These are phyloP conservation scores for Alternaria gaisen DNA, from an alignment of 2,329 filamentous ascomycete genomes.

Conservation along the genomic window DNA sequence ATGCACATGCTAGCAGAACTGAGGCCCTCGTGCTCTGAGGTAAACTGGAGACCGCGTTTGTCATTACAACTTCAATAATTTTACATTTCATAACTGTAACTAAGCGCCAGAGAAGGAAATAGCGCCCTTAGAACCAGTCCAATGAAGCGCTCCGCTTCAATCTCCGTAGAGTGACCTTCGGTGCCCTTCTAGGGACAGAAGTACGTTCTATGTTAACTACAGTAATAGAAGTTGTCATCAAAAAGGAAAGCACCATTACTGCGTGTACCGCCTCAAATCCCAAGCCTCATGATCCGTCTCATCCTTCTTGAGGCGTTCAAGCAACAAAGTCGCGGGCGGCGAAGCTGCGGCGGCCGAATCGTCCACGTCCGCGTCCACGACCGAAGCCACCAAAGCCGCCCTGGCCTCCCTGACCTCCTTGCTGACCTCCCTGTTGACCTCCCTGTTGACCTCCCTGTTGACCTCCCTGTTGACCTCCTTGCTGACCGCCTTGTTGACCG, in stretches of 20 bases:
- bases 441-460: conserved; percentile 13
- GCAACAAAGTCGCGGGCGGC: conserved; percentile 45
- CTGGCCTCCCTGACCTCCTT: conserved; percentile 19
- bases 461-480: conserved; percentile 4
- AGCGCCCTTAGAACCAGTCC: conserved; percentile 44
- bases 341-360: conserved; percentile 36
- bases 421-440: conserved; percentile 8
- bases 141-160: conserved; percentile 47
- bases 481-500: conserved; percentile 9
- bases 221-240: conserved; percentile 26
- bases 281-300: conserved; percentile 1
- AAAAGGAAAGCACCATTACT: conserved; percentile 41
- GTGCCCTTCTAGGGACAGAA: conserved; percentile 36
- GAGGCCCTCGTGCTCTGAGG: neutral
- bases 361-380: conserved; percentile 22
- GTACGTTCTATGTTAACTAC: conserved; percentile 37
- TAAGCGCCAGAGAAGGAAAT: conserved; percentile 30
- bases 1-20: conserved; percentile 7
- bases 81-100: conserved; percentile 44
- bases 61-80: conserved; percentile 28
- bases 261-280: conserved; percentile 18
- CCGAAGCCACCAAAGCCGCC: conserved; percentile 24
- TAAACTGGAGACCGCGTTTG: neutral
- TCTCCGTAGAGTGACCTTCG: conserved; percentile 41
- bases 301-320: conserved; percentile 19